phyloP scores from a whole-genome alignment of 2,329 filamentous ascomycete species.

The Dothiorella sarmentorum region DNA sequence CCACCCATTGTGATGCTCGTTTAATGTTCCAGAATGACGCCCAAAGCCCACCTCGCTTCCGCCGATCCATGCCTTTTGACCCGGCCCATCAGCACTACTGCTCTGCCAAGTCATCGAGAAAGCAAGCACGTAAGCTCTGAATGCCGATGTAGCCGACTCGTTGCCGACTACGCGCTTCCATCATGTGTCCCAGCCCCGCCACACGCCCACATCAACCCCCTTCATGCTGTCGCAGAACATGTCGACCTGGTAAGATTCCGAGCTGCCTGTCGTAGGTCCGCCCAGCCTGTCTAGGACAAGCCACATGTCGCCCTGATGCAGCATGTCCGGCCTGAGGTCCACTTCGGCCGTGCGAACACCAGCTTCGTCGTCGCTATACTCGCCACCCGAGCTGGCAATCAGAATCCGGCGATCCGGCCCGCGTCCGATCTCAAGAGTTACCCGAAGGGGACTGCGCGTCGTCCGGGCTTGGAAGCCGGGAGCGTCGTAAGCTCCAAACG shows the following conservation, averaged over 20 bases:
- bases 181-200: conserved; percentile 42
- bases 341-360: conserved; percentile 67
- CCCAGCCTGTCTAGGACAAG: conserved; percentile 78
- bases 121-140: neutral
- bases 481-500: conserved; percentile 20
- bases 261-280: conserved; percentile 46
- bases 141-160: neutral
- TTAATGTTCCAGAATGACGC: neutral
- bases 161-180: conserved; percentile 20
- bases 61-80: conserved; percentile 9
- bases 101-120: neutral
- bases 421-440: conserved; percentile 70
- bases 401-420: conserved; percentile 65
- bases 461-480: conserved; percentile 19
- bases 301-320: conserved; percentile 60
- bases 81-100: neutral
- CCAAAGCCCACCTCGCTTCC: conserved; percentile 1
- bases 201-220: conserved; percentile 43
- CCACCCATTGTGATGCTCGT: neutral
- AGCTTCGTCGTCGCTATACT: conserved; percentile 67
- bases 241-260: conserved; percentile 52
- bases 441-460: conserved; percentile 56
- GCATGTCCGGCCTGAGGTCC: conserved; percentile 65
- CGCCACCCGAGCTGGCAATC: conserved; percentile 65
- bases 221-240: conserved; percentile 45